Conservation (phyloP, 768 basidiomycete genomes). For the Hericium alpestre region DNA sequence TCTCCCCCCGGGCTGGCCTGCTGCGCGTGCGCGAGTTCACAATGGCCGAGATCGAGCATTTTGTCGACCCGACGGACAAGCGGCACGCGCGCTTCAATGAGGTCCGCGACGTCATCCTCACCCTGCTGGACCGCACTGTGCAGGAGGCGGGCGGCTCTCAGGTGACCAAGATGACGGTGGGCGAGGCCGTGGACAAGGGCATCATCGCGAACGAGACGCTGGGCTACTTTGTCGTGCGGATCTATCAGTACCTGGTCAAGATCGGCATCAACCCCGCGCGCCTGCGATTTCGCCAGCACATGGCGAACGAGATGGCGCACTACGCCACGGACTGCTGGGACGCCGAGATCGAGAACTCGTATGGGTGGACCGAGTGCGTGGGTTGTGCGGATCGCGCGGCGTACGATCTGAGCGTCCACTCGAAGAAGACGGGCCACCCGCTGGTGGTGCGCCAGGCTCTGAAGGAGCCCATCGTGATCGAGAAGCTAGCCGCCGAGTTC, state of each 20-base stretch:
- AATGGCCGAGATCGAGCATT: conserved; percentile 99
- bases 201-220: conserved; percentile 95
- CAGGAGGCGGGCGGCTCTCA: conserved; percentile 67
- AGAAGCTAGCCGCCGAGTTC: conserved; percentile 69
- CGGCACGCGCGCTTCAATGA: conserved; percentile 75
- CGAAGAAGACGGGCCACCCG: conserved; percentile 70
- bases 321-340: conserved; percentile 99
- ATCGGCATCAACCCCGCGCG: conserved; percentile 81
- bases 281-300: conserved; percentile 93
- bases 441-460: conserved; percentile 81
- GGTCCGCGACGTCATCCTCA: conserved; percentile 62
- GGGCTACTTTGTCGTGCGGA: conserved; percentile 92
- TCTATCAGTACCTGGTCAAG: conserved; percentile 78
- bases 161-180: conserved; percentile 58
- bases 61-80: conserved; percentile 91
- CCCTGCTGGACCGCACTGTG: conserved; percentile 73
- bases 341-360: conserved; percentile 89
- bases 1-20: conserved; percentile 91
- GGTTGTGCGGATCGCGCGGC: conserved; percentile 98
- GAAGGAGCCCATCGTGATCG: conserved; percentile 74
- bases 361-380: conserved; percentile 96
- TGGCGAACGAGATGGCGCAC: conserved; percentile 99
- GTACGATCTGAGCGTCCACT: conserved; percentile 89
- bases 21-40: conserved; percentile 98
- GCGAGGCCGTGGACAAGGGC: conserved; percentile 79